Percentiles rank a stretch among this genome's conserved stretches.
phyloP scores from a whole-genome alignment of 2,329 filamentous ascomycete genomes.

The Bipolaris sorokiniana region DNA sequence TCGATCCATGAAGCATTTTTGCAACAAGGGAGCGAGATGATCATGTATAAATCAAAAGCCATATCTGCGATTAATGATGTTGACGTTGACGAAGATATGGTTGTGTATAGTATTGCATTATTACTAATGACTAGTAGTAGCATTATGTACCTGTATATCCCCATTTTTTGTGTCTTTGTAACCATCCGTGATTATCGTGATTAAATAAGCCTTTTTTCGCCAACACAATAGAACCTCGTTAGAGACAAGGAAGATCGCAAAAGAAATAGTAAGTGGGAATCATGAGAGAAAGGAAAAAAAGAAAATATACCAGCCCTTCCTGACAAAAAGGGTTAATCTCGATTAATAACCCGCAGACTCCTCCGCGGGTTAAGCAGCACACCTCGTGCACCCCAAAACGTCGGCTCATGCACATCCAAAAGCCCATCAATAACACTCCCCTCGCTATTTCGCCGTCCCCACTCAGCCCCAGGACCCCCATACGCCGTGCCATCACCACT shows the following conservation, averaged over 20 bases:
- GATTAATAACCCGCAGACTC: slow-evolving; percentile 72
- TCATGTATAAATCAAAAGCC: not conserved
- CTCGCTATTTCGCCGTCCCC: slow-evolving; percentile 49
- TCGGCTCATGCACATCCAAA: slow-evolving; percentile 68
- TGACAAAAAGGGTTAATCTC: slow-evolving; percentile 47
- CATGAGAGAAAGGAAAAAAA: not conserved
- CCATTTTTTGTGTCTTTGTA: too few species aligned
- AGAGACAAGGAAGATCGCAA: not conserved
- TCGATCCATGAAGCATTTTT: slow-evolving; percentile 36
- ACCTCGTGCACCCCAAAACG: slow-evolving; percentile 66
- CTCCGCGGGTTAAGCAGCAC: slow-evolving; percentile 71
- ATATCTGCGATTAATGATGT: not conserved
- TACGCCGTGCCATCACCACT: slow-evolving; percentile 24
- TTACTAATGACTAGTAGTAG: too few species aligned
- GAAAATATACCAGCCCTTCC: not conserved
- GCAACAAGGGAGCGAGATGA: not conserved
- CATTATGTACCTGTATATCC: too few species aligned
- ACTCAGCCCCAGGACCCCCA: slow-evolving; percentile 30
- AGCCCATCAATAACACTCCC: slow-evolving; percentile 64
- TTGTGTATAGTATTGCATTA: too few species aligned
- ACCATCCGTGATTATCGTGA: too few species aligned
- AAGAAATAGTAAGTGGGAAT: not conserved
- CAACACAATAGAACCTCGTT: too few species aligned
- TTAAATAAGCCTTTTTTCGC: too few species aligned
- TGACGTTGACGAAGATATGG: too few species aligned